A percentile compares a stretch with the other conserved stretches of the same genome.
These are phyloP conservation scores for Boletus reticuloceps DNA, from an alignment of 768 basidiomycete genomes.

Conservation along the genomic window DNA sequence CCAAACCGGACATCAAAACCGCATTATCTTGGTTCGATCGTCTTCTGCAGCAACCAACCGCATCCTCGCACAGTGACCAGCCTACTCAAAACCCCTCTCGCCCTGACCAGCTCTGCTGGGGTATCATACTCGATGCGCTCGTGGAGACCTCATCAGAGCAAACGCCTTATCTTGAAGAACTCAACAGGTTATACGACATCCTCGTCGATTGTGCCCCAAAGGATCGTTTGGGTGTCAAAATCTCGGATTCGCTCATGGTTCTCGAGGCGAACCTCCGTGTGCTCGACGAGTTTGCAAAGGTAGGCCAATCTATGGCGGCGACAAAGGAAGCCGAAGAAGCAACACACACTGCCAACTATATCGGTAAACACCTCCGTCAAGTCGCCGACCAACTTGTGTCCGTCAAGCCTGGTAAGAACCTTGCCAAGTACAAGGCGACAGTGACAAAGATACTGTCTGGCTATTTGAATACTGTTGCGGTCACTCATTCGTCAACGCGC, in stretches of 20 bases:
- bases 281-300: conserved; percentile 22
- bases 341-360: conserved; percentile 22
- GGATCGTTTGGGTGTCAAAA: conserved; percentile 35
- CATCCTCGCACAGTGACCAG: conserved; percentile 37
- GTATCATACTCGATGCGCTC: conserved; percentile 56
- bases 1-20: conserved; percentile 48
- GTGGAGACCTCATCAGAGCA: conserved; percentile 34
- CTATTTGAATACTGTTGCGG: conserved; percentile 14
- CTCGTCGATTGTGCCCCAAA: conserved; percentile 35
- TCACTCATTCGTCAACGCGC: not conserved
- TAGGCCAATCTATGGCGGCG: not conserved
- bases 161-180: conserved; percentile 44
- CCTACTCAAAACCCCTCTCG: conserved; percentile 43
- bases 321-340: conserved; percentile 6
- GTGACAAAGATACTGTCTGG: conserved; percentile 17
- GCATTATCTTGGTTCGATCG: conserved; percentile 73
- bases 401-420: conserved; percentile 13
- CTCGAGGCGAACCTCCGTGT: conserved; percentile 41
- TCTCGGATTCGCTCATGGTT: conserved; percentile 41
- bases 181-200: conserved; percentile 53
- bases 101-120: conserved; percentile 57
- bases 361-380: conserved; percentile 18
- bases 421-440: conserved; percentile 14
- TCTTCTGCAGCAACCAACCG: conserved; percentile 46
- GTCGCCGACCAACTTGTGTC: conserved; percentile 4